Evolutionary conservation across 202 grass and related monocot genomes (phyloP).

Genomic region (Setaria italica): DNA sequence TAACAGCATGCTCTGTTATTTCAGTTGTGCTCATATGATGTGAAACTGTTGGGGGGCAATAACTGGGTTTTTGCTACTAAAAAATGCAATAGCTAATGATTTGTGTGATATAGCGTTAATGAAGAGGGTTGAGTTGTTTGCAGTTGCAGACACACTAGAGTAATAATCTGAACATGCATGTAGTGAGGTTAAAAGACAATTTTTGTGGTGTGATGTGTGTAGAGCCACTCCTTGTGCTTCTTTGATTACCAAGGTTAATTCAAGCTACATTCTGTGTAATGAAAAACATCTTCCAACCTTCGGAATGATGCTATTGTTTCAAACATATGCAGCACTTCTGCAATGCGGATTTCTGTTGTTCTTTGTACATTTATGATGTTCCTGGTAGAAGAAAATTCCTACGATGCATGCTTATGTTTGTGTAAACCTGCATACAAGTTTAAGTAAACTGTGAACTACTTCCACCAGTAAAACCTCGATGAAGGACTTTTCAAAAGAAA

Average conservation of each 20-base stretch:
- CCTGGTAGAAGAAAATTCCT: neutral
- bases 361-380: neutral
- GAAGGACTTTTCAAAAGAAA: neutral
- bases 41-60: neutral
- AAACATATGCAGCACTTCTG: conserved; percentile 10
- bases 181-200: neutral
- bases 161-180: neutral
- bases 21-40: conserved; percentile 1
- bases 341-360: neutral
- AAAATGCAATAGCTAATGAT: neutral
- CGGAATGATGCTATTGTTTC: neutral
- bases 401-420: neutral
- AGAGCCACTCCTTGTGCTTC: neutral
- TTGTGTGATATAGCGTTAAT: neutral
- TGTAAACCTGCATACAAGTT: neutral
- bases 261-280: neutral
- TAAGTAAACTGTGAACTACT: neutral
- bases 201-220: conserved; percentile 4
- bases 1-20: neutral
- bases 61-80: neutral
- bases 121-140: neutral
- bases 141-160: neutral
- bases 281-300: neutral
- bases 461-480: neutral
- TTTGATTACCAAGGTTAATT: conserved; percentile 12